Evolutionary conservation across 1,139 yeast genomes (phyloP).

Genomic region (Suhomyces kunorum): DNA sequence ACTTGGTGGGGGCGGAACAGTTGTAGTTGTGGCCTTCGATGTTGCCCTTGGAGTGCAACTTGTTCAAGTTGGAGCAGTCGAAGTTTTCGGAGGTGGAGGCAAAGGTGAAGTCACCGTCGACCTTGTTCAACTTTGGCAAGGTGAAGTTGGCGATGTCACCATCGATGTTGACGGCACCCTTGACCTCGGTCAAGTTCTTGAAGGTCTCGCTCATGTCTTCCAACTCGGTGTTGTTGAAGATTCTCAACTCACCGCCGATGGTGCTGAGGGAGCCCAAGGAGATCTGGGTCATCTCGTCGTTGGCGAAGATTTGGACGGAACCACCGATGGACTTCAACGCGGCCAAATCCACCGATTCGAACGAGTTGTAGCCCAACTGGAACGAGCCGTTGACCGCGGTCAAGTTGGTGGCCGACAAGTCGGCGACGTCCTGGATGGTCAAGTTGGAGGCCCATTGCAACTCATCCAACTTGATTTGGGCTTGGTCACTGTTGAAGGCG

Average conservation of each 20-base stretch:
- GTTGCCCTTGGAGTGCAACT: slow-evolving; percentile 33
- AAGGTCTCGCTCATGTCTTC: slow-evolving; percentile 36
- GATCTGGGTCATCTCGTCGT: slow-evolving; percentile 41
- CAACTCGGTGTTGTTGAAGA: slow-evolving; percentile 47
- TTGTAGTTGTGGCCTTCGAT: slow-evolving; percentile 50
- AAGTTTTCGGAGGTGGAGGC: slow-evolving; percentile 41
- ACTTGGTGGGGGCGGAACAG: slow-evolving; percentile 39
- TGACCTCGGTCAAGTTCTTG: slow-evolving; percentile 33
- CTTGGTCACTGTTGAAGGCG: slow-evolving; percentile 47
- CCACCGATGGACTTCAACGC: slow-evolving; percentile 40
- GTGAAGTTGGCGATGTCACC: slow-evolving; percentile 46
- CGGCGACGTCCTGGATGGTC: slow-evolving; percentile 45
- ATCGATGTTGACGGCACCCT: slow-evolving; percentile 46
- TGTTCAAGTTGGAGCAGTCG: slow-evolving; percentile 39
- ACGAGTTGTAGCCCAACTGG: slow-evolving; percentile 43
- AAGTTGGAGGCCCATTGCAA: slow-evolving; percentile 48
- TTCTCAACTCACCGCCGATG: slow-evolving; percentile 47
- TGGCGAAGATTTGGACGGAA: slow-evolving; percentile 45
- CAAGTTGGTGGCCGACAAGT: slow-evolving; percentile 36
- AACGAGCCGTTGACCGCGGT: slow-evolving; percentile 46
- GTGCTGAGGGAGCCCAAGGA: slow-evolving; percentile 31
- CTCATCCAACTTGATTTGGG: slow-evolving; percentile 38
- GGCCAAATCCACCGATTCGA: slow-evolving; percentile 34
- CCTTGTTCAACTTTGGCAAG: slow-evolving; percentile 38
- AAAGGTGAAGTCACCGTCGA: slow-evolving; percentile 47